phyloP scores from a whole-genome alignment of 164 flowering plant genomes.

The Buxus sempervirens region DNA sequence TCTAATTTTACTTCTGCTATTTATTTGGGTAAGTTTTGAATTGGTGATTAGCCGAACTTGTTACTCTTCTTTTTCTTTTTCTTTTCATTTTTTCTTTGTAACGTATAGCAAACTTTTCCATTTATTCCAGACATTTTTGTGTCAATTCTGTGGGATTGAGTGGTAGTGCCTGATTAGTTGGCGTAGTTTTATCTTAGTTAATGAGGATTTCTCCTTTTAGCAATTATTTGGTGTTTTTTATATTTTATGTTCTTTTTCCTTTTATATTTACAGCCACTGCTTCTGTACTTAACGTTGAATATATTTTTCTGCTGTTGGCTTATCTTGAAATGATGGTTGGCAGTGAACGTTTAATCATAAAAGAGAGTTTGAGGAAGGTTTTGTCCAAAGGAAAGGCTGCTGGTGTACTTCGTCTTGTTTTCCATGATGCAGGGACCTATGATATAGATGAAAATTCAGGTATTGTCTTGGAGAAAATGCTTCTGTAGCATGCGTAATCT shows the following conservation, averaged over 20 bases:
- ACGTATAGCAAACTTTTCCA: no score
- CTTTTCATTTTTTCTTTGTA: no score
- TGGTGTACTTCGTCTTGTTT: slow-evolving; percentile 86
- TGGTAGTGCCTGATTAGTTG: no score
- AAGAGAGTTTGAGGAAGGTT: slow-evolving; percentile 59
- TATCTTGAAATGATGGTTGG: slow-evolving; percentile 28
- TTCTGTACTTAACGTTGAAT: background rate
- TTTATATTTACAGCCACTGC: background rate
- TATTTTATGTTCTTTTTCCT: no score
- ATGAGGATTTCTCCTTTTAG: no score
- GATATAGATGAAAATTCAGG: slow-evolving; percentile 67
- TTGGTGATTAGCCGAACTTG: no score
- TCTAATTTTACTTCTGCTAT: background rate
- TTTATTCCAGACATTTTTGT: no score
- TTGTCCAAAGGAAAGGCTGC: slow-evolving; percentile 77
- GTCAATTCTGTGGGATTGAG: no score
- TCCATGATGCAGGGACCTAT: slow-evolving; percentile 96
- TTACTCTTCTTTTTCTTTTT: no score
- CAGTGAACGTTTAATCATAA: slow-evolving; percentile 30
- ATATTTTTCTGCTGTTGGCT: slow-evolving; percentile 1
- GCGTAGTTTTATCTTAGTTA: no score
- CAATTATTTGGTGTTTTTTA: no score
- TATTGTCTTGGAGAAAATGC: slow-evolving; percentile 17
- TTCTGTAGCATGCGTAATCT: background rate
- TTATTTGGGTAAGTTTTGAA: no score